Base-by-base conservation (phyloP, 768 basidiomycete genomes). In the Rhodosporidiobolus sp. region DNA sequence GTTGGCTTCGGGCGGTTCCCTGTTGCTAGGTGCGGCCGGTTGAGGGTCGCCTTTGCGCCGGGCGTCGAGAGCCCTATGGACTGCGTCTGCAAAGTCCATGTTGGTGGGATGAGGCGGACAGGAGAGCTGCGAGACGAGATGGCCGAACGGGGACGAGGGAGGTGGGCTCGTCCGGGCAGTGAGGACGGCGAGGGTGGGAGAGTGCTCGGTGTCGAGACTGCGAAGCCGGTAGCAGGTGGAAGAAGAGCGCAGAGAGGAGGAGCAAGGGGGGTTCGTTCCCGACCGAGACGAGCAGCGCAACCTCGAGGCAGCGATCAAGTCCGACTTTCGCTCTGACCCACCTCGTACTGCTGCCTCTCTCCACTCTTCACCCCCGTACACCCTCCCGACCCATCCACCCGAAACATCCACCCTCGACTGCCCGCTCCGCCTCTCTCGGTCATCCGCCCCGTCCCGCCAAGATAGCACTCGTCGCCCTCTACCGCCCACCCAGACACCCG, bases 11-110 rank as follows among this genome's bases (percentile, higher is more conserved):
- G 30, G 54, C 5, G 57, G n/a, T 49, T 58, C n/a, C 32, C 52
- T 19, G 53, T 53, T 12, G 14, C 20, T 16, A 19, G 0, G 54
- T 45, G 19, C 20, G 59, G 56, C 56, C 30, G 45, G n/a, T 20
- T 16, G 26, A 50, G 59, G 38, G 38, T 43, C 38, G 38, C 38
- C 38, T 14, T 43, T 43, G 38, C 38, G 7, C 8, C 38, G 38
- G 28, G 57, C 45, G 0, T 43, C 61, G 35, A 72, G 71, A 0
- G 66, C 57, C 56, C 55, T 57, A 32, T 67, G 56, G 26, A 72
- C 71, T 3, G 53, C 45, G 43, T 72, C 71, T 34, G 43, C 50
- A 24, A 72, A 62, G 62, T 72, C 71, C 71, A 72, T 72, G 38
- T 46, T 24, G 10, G 12, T 45, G 19, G 26, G n/a, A n/a, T n/a